Base-by-base conservation (phyloP, 2,329 filamentous ascomycete species). In the Fusarium nematophilum region DNA sequence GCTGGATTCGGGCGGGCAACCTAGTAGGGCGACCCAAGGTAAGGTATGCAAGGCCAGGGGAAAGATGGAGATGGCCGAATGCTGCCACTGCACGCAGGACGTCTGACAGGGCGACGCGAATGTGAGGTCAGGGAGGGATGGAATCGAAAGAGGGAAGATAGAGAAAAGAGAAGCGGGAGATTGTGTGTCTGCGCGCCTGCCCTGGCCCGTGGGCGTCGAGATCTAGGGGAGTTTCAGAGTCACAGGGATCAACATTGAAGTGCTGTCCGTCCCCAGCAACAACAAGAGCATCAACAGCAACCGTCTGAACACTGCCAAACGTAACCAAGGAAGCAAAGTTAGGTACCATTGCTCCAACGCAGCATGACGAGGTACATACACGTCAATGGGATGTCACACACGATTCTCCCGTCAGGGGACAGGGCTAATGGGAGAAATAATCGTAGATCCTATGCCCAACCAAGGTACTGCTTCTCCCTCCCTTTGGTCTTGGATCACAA, bases 171-270 rank as follows among this genome's bases (percentile, higher is more conserved):
- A 46, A 36, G 44, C 18, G 29, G 51, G 36, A 18, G 26, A 31
- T 33, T 45, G 47, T 43, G 34, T 39, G 53, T 29, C 37, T 23
- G 44, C 37, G 54, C 40, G 46, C 38, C 4, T 42, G 38, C 40
- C 53, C 29, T 30, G 29, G 47, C 43, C 39, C 26, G 34, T 40
- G 53, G 26, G 57, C 42, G 54, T 31, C 42, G 47, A 57, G 65
- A 68, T 65, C 65, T 63, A 68, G 65, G 65, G 61, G 65, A 67
- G 65, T 68, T 68, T 68, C 65, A 68, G 58, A 66, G 47, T 67
- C 58, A 62, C 65, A 67, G 61, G 65, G 65, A 68, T 68, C 61
- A 67, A 63, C 61, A 68, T 57, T 38, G 53, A 64, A 64, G 60
- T 48, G 47, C 42, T 53, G 29, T 54, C 45, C 39, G 40, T 61